A percentile compares a stretch with the other conserved stretches of the same genome.
Evolutionary conservation across 2,329 filamentous ascomycete species (phyloP).

Genomic region (Claviceps fusiformis): DNA sequence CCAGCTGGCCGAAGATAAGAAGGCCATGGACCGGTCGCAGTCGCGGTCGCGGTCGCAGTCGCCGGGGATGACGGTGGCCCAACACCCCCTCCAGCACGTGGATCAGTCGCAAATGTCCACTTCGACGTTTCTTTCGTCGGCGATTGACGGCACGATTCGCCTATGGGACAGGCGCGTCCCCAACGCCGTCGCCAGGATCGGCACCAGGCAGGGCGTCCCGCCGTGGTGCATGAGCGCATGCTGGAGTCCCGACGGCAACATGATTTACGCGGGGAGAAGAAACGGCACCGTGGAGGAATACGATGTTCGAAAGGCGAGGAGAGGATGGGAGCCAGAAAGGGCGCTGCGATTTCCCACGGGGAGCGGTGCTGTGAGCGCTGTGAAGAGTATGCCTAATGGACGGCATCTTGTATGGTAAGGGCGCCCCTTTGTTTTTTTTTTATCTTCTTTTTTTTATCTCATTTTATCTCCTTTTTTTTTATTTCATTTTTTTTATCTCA

Average conservation of each 20-base stretch:
- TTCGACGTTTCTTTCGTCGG: constrained; percentile 75
- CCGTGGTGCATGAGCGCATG: constrained; percentile 97
- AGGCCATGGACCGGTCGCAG: constrained; percentile 9
- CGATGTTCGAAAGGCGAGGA: constrained; percentile 59
- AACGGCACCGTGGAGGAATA: constrained; percentile 95
- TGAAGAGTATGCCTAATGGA: constrained; percentile 84
- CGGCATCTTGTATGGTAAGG: constrained; percentile 68
- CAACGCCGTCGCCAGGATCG: constrained; percentile 66
- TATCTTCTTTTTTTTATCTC: neutral
- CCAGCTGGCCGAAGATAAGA: constrained; percentile 3
- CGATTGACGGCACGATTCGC: constrained; percentile 76
- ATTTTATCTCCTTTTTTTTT: too few species aligned
- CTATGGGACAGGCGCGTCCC: constrained; percentile 80
- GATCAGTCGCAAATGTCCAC: constrained; percentile 51
- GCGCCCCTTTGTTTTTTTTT: neutral
- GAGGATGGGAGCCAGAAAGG: constrained; percentile 60
- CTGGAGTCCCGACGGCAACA: constrained; percentile 93
- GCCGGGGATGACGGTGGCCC: constrained; percentile 19
- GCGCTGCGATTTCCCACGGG: constrained; percentile 79
- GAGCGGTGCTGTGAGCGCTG: constrained; percentile 76
- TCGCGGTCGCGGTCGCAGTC: constrained; percentile 4
- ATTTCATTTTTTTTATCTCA: neutral
- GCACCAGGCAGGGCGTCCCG: constrained; percentile 59
- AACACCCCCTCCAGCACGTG: constrained; percentile 26
- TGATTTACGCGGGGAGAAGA: constrained; percentile 79